These are phyloP conservation scores for Nemania sp. DNA, from an alignment of 2,329 filamentous ascomycete genomes.

Conservation along the genomic window DNA sequence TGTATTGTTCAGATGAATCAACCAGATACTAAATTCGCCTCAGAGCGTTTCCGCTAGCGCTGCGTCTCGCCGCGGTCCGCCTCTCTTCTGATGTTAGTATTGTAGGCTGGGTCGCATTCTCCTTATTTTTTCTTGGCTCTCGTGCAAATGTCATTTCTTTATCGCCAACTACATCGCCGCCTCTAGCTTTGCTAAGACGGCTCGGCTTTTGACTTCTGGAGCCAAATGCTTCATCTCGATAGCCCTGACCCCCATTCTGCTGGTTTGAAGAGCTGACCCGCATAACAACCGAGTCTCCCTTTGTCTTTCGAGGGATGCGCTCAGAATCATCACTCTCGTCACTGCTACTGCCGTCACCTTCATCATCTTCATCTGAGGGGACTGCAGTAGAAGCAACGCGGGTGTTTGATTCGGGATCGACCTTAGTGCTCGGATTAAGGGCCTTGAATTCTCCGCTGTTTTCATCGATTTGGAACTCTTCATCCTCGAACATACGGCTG, in stretches of 20 bases:
- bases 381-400: slow-evolving; percentile 40
- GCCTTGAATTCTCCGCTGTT: slow-evolving; percentile 82
- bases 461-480: slow-evolving; percentile 92
- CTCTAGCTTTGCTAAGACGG: slow-evolving; percentile 50
- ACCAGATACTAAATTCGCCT: slow-evolving; percentile 60
- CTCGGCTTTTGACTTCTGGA: slow-evolving; percentile 57
- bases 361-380: slow-evolving; percentile 54
- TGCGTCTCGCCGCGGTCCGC: slow-evolving; percentile 58
- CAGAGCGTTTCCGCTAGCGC: slow-evolving; percentile 77
- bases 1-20: slow-evolving; percentile 23
- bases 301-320: slow-evolving; percentile 31
- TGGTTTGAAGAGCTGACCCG: slow-evolving; percentile 72
- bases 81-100: slow-evolving; percentile 31
- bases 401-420: slow-evolving; percentile 41
- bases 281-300: slow-evolving; percentile 57
- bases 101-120: slow-evolving; percentile 26
- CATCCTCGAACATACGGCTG: slow-evolving; percentile 85
- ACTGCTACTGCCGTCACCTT: slow-evolving; percentile 45
- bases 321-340: slow-evolving; percentile 48
- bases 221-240: slow-evolving; percentile 61
- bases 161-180: slow-evolving; percentile 61
- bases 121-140: slow-evolving; percentile 56
- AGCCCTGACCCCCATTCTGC: slow-evolving; percentile 59
- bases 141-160: slow-evolving; percentile 76
- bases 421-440: slow-evolving; percentile 83